Conservation (phyloP, 768 basidiomycete genomes). For the Xerocomellus amylosporus region DNA sequence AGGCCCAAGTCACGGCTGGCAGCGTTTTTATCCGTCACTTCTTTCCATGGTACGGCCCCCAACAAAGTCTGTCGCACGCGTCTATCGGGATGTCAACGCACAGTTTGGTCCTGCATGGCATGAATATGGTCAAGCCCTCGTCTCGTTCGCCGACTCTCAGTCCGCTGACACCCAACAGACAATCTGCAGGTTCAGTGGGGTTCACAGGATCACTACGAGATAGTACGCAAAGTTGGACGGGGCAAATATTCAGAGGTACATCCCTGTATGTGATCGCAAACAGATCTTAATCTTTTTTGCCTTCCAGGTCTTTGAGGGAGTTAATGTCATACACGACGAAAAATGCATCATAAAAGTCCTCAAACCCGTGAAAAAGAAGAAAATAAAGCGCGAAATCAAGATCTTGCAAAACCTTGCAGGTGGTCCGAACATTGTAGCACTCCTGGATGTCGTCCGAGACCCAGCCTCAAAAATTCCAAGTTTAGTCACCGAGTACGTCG, state of each 20-base stretch:
- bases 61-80: conserved; percentile 77
- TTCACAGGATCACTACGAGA: conserved; percentile 95
- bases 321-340: conserved; percentile 86
- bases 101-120: conserved; percentile 89
- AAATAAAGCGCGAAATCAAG: conserved; percentile 99
- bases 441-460: conserved; percentile 95
- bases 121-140: conserved; percentile 74
- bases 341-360: conserved; percentile 99
- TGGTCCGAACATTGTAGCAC: conserved; percentile 89
- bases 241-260: conserved; percentile 93
- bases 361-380: conserved; percentile 99
- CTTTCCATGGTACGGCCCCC: conserved; percentile 65
- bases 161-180: conserved; percentile 48
- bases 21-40: conserved; percentile 10
- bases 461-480: conserved; percentile 96
- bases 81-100: conserved; percentile 86
- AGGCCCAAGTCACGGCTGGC: conserved; percentile 12
- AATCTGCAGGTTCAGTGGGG: conserved; percentile 98
- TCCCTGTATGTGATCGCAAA: conserved; percentile 6
- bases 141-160: background rate
- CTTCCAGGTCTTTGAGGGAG: conserved; percentile 83
- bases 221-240: conserved; percentile 92
- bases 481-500: conserved; percentile 95
- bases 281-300: conserved; percentile 15
- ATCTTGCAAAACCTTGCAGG: conserved; percentile 95